phyloP scores from a whole-genome alignment of 164 flowering plant genomes.

The Umbellularia californica region DNA sequence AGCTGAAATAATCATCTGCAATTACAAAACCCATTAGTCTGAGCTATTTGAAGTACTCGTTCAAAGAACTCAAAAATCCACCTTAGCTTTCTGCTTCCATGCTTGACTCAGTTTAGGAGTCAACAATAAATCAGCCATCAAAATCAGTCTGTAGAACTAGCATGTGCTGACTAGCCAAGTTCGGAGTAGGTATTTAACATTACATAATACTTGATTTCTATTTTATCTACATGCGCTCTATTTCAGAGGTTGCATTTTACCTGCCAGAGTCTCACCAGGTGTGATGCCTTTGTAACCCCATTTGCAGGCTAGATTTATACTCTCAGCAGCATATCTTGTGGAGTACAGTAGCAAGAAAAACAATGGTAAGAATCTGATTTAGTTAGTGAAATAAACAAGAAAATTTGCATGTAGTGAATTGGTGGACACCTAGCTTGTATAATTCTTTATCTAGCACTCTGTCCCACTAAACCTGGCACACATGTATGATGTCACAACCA shows the following conservation, averaged over 20 bases:
- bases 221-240: not conserved
- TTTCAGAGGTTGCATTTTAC: conserved; percentile 23
- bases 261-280: conserved; percentile 66
- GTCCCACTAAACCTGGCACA: too few relatives aligned
- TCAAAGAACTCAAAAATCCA: not conserved
- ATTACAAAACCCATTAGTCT: conserved; percentile 3
- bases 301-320: conserved; percentile 87
- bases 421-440: not conserved
- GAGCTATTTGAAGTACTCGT: conserved; percentile 1
- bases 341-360: not conserved
- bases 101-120: not conserved
- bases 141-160: not conserved
- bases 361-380: not conserved
- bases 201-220: not conserved
- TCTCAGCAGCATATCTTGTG: conserved; percentile 80
- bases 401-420: not conserved
- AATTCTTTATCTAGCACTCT: not conserved
- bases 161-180: not conserved
- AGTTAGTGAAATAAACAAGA: not conserved
- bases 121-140: not conserved
- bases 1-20: conserved; percentile 76
- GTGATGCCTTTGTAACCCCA: conserved; percentile 80
- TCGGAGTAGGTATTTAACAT: not conserved
- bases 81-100: not conserved
- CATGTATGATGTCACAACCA: not conserved